A percentile compares a stretch with the other conserved stretches of the same genome.
Evolutionary conservation across 2,329 filamentous ascomycete species (phyloP).

Genomic region (Pseudogymnoascus sp.): DNA sequence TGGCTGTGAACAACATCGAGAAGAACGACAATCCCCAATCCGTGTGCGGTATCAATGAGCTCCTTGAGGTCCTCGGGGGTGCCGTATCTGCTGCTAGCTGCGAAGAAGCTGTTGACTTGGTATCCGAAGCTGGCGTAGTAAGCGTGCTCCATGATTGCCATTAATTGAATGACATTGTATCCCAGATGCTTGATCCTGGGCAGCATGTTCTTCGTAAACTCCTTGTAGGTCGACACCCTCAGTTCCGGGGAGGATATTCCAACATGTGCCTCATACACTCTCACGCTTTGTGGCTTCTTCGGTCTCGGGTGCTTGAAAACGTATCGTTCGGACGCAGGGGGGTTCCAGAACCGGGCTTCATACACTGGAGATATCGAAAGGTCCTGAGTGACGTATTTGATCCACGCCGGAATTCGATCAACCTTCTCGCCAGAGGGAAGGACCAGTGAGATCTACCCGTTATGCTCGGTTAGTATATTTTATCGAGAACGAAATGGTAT

Average conservation of each 20-base stretch:
- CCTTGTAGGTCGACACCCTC: slow-evolving; percentile 87
- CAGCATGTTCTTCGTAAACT: slow-evolving; percentile 88
- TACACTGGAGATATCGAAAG: slow-evolving; percentile 82
- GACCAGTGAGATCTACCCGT: slow-evolving; percentile 66
- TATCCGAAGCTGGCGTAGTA: slow-evolving; percentile 99
- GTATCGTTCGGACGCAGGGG: slow-evolving; percentile 66
- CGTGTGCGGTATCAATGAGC: slow-evolving; percentile 88
- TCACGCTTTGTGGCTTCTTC: slow-evolving; percentile 73
- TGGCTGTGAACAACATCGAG: slow-evolving; percentile 97
- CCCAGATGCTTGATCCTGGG: slow-evolving; percentile 82
- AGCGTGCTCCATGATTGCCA: slow-evolving; percentile 99
- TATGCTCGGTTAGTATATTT: slow-evolving; percentile 14
- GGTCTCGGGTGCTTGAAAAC: slow-evolving; percentile 76
- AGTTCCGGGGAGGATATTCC: slow-evolving; percentile 90
- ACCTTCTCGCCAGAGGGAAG: slow-evolving; percentile 70
- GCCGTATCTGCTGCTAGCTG: slow-evolving; percentile 90
- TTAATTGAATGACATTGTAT: slow-evolving; percentile 96
- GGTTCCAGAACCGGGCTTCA: slow-evolving; percentile 96
- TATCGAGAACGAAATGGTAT: background rate
- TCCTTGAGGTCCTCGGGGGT: slow-evolving; percentile 92
- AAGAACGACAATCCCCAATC: slow-evolving; percentile 81
- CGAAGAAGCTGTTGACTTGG: slow-evolving; percentile 98
- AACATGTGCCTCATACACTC: slow-evolving; percentile 97
- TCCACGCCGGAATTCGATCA: slow-evolving; percentile 91
- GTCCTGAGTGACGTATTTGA: slow-evolving; percentile 94